These are phyloP conservation scores for Cocos nucifera DNA, from an alignment of 176 grass and related monocot species.

Conservation along the genomic window DNA sequence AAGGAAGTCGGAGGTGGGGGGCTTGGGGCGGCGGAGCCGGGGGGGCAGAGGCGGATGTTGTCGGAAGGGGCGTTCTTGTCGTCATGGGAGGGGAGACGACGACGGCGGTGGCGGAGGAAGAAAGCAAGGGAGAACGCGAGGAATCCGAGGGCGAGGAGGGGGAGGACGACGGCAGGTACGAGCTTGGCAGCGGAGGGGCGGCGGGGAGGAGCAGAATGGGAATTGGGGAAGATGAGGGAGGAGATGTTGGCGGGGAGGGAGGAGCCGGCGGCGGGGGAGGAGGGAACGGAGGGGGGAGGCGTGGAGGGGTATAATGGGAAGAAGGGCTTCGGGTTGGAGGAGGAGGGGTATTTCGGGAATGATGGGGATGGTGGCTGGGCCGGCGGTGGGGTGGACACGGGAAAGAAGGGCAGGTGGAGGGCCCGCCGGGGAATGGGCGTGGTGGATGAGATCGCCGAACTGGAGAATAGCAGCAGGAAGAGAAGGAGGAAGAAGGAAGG, in stretches of 20 bases:
- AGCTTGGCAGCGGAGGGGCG: constrained; percentile 29
- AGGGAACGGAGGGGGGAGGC: background rate
- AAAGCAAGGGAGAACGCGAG: constrained; percentile 53
- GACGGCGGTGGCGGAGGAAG: constrained; percentile 62
- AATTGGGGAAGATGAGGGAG: constrained; percentile 42
- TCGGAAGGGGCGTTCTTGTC: constrained; percentile 44
- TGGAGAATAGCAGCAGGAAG: constrained; percentile 19
- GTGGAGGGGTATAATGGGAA: constrained; percentile 31
- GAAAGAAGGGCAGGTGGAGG: constrained; percentile 60
- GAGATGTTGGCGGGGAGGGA: constrained; percentile 40
- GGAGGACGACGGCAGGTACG: constrained; percentile 68
- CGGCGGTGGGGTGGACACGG: constrained; percentile 11
- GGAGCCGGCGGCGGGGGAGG: background rate
- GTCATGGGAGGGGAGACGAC: constrained; percentile 22
- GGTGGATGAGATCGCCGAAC: constrained; percentile 1
- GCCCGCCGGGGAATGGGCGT: constrained; percentile 16
- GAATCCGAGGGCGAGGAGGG: constrained; percentile 49
- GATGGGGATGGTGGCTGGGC: constrained; percentile 23
- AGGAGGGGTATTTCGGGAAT: constrained; percentile 5
- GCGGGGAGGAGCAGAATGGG: constrained; percentile 7
- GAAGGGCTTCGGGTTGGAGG: constrained; percentile 25
- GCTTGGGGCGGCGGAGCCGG: background rate
- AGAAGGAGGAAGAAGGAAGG: constrained; percentile 17
- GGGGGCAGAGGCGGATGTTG: constrained; percentile 30
- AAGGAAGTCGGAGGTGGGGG: background rate